phyloP scores from a whole-genome alignment of 1,284 basidiomycete species.

The Cryptococcus sp. region DNA sequence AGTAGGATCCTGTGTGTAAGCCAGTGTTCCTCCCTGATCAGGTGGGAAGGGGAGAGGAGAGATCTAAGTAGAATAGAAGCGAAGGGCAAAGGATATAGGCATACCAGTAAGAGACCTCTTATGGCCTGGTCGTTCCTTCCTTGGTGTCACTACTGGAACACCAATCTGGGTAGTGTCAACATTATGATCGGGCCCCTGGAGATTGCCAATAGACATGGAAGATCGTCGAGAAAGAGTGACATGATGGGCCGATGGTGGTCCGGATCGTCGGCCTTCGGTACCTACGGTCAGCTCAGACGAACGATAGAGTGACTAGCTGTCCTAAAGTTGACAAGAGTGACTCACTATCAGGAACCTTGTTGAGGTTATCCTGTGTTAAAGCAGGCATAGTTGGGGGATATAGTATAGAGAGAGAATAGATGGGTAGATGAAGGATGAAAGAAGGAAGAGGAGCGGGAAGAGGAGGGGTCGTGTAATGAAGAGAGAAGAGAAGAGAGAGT shows the following conservation, averaged over 20 bases:
- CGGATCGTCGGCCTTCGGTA: conserved; percentile 7
- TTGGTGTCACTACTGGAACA: conserved; percentile 36
- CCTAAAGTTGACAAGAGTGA: conserved; percentile 1
- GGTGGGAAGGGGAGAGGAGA: background rate
- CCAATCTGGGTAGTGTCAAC: conserved; percentile 41
- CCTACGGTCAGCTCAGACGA: background rate
- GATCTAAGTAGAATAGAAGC: background rate
- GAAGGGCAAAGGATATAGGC: background rate
- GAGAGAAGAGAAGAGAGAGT: background rate
- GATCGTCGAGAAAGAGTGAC: conserved; percentile 40
- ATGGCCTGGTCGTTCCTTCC: conserved; percentile 39
- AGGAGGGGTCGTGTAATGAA: background rate
- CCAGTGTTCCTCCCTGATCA: background rate
- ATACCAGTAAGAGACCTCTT: conserved; percentile 40
- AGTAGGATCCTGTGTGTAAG: conserved; percentile 40
- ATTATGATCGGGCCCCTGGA: conserved; percentile 3
- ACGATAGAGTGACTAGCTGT: no score
- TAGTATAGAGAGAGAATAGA: conserved; percentile 1
- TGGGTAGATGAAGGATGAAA: background rate
- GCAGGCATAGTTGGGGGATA: conserved; percentile 18
- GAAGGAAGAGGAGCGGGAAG: background rate
- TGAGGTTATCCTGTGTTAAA: conserved; percentile 38
- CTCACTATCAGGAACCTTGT: conserved; percentile 26
- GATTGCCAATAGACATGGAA: conserved; percentile 28
- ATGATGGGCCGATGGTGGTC: conserved; percentile 40